phyloP scores from a whole-genome alignment of 2,329 filamentous ascomycete species.

The Aspergillus sp. region DNA sequence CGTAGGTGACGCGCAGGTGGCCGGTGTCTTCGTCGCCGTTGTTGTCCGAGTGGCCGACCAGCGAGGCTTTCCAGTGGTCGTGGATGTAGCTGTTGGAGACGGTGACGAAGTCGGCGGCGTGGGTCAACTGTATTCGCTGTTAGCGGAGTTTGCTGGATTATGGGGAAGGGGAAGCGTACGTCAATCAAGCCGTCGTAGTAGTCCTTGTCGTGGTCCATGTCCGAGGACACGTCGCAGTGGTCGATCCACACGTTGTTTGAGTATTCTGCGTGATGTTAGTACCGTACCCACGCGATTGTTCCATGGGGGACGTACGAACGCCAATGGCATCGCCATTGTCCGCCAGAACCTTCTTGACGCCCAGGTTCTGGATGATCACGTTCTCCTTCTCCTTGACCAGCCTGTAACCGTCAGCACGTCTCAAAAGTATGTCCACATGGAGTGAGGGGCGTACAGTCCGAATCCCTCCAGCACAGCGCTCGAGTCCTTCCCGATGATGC shows the following conservation, averaged over 20 bases:
- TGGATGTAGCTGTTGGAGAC: constrained; percentile 55
- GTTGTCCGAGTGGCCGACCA: constrained; percentile 59
- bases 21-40: constrained; percentile 61
- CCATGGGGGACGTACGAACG: constrained; percentile 49
- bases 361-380: constrained; percentile 63
- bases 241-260: constrained; percentile 63
- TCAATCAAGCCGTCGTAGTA: constrained; percentile 69
- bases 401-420: constrained; percentile 34
- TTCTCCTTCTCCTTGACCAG: constrained; percentile 57
- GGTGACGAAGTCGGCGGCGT: constrained; percentile 59
- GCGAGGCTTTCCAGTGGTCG: constrained; percentile 63
- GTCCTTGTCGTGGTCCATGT: constrained; percentile 63
- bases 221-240: constrained; percentile 64
- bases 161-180: constrained; percentile 17
- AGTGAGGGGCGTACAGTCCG: constrained; percentile 19
- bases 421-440: not conserved
- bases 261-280: constrained; percentile 17
- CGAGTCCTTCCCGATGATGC: constrained; percentile 51
- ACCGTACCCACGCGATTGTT: too few relatives aligned
- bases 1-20: constrained; percentile 63
- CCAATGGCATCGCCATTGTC: constrained; percentile 59
- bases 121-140: constrained; percentile 44
- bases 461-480: constrained; percentile 55
- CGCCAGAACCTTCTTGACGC: constrained; percentile 57
- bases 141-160: not conserved